Evolutionary conservation across 75 land plant species (phyloP), one percentile per base, ranked within the genome.

Genomic region (Adiantum capillusveneris): DNA sequence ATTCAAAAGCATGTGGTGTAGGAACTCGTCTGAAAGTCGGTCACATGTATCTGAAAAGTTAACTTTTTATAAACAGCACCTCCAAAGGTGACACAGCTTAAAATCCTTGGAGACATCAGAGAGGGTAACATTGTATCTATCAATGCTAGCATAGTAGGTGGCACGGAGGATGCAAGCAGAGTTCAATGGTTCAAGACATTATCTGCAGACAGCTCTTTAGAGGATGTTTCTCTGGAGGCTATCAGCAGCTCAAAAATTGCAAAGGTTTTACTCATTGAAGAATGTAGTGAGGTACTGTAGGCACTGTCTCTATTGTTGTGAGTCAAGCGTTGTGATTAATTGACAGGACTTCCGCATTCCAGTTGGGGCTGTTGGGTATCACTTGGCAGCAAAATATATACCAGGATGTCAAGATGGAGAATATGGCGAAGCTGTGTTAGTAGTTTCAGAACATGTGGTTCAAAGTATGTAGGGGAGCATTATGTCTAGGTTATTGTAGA

Each of bases 151-250:
- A 81, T 94, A 30, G 85, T 77, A 57, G 95, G 98, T 28, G 96
- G 96, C 39, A 76, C 75, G 52, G 98, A 94, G 70, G 96, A 85
- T 25, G 81, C 89, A 9, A 89, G 98, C 60, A 70, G 87, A 59
- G 90, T 89, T 26, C 98, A 94, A 41, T 94, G 98, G 98, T 94
- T 89, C 53, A 94, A 94, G 64, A 73, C 87, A 61, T 45, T 29
- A 41, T 63, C 69, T 56, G 28, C 77, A 11, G 56, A 51, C 16
- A 42, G 74, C 11, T 66, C 55, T 21, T 48, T 46, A 21, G 78
- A 51, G 58, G 88, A 87, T 44, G 62, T 70, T 56, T 62, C 45
- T 61, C 67, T 94, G 49, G 98, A 94, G 73, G 78, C 91, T 41
- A 26, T 94, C 28, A 89, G 76, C 59, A 69, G 91, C 20, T 86